Evolutionary conservation across 2,329 filamentous ascomycete species (phyloP).

Genomic region (Penicillium italicum): DNA sequence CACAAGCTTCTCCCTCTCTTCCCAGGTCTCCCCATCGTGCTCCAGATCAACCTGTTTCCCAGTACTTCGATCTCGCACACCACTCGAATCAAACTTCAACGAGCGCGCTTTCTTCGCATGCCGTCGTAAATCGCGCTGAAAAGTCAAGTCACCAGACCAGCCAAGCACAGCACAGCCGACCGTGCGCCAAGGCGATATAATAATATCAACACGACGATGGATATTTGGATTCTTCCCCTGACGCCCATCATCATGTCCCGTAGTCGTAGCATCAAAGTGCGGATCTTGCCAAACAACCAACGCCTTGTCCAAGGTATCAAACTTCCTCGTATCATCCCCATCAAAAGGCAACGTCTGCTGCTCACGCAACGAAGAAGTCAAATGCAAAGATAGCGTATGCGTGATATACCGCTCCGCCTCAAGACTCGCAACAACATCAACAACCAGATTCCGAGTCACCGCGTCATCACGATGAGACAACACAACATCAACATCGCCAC

Average conservation of each 20-base stretch:
- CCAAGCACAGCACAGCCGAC: constrained; percentile 83
- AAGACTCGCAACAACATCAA: constrained; percentile 66
- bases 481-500: constrained; percentile 82
- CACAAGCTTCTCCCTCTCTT: constrained; percentile 73
- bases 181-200: constrained; percentile 83
- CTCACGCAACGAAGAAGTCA: constrained; percentile 66
- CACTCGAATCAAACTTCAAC: constrained; percentile 90
- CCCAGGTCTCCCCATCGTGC: constrained; percentile 52
- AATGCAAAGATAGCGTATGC: constrained; percentile 70
- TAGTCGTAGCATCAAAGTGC: constrained; percentile 29
- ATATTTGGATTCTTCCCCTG: constrained; percentile 61
- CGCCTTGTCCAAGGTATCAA: constrained; percentile 87
- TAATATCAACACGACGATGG: constrained; percentile 87
- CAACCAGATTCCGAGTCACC: constrained; percentile 67
- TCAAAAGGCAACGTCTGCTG: constrained; percentile 61
- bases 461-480: constrained; percentile 71
- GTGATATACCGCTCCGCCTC: constrained; percentile 71
- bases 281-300: constrained; percentile 88
- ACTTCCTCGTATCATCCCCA: constrained; percentile 49
- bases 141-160: constrained; percentile 86
- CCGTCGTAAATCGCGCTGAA: constrained; percentile 76
- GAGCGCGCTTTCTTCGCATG: constrained; percentile 70
- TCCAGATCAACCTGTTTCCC: constrained; percentile 70
- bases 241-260: constrained; percentile 29
- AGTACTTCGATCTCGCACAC: constrained; percentile 64